Base-by-base conservation (phyloP, 1,139 yeast genomes). In the Candida sp. region DNA sequence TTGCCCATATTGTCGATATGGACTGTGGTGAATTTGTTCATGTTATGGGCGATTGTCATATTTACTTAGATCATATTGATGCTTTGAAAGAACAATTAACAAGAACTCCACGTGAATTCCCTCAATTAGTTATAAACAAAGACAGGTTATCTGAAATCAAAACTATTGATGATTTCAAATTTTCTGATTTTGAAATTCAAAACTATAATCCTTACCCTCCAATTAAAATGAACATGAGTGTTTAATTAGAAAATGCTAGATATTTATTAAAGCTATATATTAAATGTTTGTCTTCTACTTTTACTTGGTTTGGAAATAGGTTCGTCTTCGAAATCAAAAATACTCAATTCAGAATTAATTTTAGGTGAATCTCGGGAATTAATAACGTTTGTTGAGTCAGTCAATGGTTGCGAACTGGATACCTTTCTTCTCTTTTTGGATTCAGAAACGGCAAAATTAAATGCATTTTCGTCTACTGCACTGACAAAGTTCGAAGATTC, bases 1-100 rank as follows among this genome's bases (percentile, higher is more conserved):
- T 93, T 54, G 99, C 99, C 2, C 91, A 88, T 53, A 87, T 93
- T 8, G 91, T 90, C 39, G 96, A 81, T 51, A 84, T 91, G 87
- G 95, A 90, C 55, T 86, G 96, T 53, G 98, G 98, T 30, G 98
- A 91, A 54, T 87, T 93, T 53, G 79, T 91, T 47, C 99, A 93
- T 61, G 90, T 96, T 12, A 70, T 93, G 82, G 99, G 99, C 21
- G 99, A 93, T 64, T 88, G 97, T 1, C 99, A 93, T 60, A 95
- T 93, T 11, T 93, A 93, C 61, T 77, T 81, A 49, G 96, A 93
- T 62, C 99, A 93, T 61, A 79, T 91, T 21, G 97, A 90, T 45
- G 97, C 98, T 1, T 75, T 93, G 52, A 77, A 84, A 52, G 84
- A 81, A 53, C 99, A 95, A 64, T 64, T 87, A 19, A 61, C 69